Base-by-base conservation (phyloP, 2,329 filamentous ascomycete species). In the Colletotrichum magnum region DNA sequence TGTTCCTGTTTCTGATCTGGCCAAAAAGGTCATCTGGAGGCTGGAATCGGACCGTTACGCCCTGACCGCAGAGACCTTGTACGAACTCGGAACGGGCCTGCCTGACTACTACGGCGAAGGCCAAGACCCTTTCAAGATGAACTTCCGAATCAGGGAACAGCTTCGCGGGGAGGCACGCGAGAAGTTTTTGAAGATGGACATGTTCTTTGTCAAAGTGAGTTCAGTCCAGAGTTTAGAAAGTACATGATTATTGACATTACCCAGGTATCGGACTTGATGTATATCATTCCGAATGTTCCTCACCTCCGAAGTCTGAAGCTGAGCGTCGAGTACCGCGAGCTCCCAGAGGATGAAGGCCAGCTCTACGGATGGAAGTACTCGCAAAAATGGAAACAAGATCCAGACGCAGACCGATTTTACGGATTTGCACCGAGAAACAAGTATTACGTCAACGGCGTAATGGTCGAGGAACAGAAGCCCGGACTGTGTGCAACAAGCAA, bases 201-300 rank as follows among this genome's bases (percentile, higher is more conserved):
- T 91, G 84, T 92, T 92, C 76, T 91, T 92, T 74, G 86, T 92
- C 71, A 91, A 90, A 83, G 88, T 91, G 79, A 71, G 82, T 70
- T 21, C 52, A 28, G 5, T 2, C 13, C n/a, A 9, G 6, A 26
- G 18, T 26, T 2, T 18, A 36, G 6, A 7, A 21, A 12, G 10
- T 15, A 28, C 39, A 6, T 71, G 57, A 60, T 10, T 21, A 18
- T 72, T 77, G 65, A 77, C 68, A 10, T 3, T 12, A 18, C 4
- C 2, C 72, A 90, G 88, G 82, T 88, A 61, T 89, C 88, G 36
- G 90, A 92, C 72, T 83, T 92, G 67, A 85, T 92, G 80, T 86
- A 82, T 71, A 84, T 87, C 50, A 79, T 91, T 12, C 85, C 89
- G 5, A 87, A 80, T 61, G 83, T 89, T 64, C 84, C 88, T 36